Conservation (phyloP, 2,329 filamentous ascomycete species). For the Colletotrichum phormii region DNA sequence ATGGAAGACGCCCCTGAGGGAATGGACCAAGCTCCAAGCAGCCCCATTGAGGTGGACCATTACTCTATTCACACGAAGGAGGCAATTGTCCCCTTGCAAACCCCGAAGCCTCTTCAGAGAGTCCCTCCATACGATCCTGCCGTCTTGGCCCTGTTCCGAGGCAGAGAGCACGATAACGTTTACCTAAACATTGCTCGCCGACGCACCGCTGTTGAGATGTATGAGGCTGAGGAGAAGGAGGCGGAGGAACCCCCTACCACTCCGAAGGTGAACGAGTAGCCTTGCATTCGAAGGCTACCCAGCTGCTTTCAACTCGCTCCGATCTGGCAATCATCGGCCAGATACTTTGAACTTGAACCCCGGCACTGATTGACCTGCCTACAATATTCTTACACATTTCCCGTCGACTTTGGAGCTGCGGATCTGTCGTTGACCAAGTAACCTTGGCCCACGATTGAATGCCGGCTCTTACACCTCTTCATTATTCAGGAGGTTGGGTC, state of each 20-base stretch:
- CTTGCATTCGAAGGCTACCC: neutral
- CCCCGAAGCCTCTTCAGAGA: conserved; percentile 36
- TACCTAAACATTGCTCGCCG: conserved; percentile 39
- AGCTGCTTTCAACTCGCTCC: neutral
- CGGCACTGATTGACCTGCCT: neutral
- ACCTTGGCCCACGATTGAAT: neutral
- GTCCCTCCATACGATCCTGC: conserved; percentile 34
- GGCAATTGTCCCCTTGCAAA: conserved; percentile 17
- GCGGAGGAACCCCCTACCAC: neutral
- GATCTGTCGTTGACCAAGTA: neutral
- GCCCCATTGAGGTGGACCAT: neutral
- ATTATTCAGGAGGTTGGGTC: neutral
- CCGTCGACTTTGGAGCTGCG: neutral
- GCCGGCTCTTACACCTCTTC: neutral
- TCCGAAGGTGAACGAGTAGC: neutral
- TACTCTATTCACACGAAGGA: neutral
- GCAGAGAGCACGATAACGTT: conserved; percentile 30
- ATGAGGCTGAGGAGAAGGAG: conserved; percentile 38
- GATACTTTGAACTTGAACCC: neutral
- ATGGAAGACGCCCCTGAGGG: neutral
- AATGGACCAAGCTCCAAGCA: neutral
- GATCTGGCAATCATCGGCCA: neutral
- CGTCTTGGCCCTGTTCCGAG: conserved; percentile 40
- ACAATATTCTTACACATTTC: neutral
- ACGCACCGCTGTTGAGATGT: conserved; percentile 43